Conservation (phyloP, 345 rosid genomes). For the Gossypium arboreum region DNA sequence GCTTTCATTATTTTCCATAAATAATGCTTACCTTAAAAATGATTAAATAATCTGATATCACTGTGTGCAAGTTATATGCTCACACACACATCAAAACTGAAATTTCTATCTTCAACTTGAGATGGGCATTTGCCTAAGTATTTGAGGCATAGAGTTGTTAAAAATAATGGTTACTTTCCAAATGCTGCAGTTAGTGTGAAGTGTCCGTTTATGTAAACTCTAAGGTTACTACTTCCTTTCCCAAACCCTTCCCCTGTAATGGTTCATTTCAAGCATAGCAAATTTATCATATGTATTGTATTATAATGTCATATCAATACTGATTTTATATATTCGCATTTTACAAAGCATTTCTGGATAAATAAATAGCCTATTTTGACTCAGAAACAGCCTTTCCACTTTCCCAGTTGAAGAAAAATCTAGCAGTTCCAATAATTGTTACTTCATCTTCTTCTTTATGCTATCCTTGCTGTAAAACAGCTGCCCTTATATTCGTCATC, state of each 20-base stretch:
- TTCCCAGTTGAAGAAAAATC: no score
- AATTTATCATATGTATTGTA: neutral
- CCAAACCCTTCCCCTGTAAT: neutral
- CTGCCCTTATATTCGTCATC: no score
- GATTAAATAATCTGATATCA: neutral
- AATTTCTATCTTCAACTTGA: neutral
- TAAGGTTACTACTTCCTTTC: conserved; percentile 44
- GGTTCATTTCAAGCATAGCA: neutral
- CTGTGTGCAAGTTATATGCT: neutral
- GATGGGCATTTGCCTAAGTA: neutral
- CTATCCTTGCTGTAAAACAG: no score
- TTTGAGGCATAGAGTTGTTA: neutral
- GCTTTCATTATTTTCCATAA: neutral
- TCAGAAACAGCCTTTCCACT: no score
- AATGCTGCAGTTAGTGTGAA: neutral
- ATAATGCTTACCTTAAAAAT: no score
- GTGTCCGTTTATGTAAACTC: conserved; percentile 17
- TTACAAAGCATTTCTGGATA: no score
- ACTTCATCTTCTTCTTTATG: no score
- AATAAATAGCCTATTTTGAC: no score
- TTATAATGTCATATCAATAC: no score
- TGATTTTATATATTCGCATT: no score
- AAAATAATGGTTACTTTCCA: neutral
- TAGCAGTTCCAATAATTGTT: no score
- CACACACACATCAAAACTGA: neutral